phyloP scores from a whole-genome alignment of 257 asterid genomes.

The Anisodus tanguticus region DNA sequence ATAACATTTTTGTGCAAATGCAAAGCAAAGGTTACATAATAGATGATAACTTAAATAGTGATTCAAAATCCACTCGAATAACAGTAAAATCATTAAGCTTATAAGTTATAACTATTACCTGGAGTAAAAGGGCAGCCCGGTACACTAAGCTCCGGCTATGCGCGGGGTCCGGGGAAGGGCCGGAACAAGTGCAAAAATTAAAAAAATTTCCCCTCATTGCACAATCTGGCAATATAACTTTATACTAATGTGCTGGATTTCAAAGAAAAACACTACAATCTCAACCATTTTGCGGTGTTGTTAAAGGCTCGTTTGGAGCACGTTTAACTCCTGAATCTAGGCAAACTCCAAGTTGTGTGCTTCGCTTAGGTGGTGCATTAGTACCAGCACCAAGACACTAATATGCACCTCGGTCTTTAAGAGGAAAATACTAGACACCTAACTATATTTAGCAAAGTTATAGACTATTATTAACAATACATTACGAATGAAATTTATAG shows the following conservation, averaged over 20 bases:
- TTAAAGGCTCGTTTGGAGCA: neutral
- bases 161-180: no score
- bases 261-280: neutral
- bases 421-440: neutral
- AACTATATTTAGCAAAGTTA: neutral
- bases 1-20: neutral
- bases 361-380: slow-evolving; percentile 1
- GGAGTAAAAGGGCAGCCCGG: neutral
- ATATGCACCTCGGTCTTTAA: neutral
- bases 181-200: no score
- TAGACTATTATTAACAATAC: neutral
- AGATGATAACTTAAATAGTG: neutral
- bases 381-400: neutral
- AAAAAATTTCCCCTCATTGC: neutral
- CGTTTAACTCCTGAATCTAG: neutral
- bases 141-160: no score
- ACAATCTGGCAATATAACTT: neutral
- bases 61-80: slow-evolving; percentile 10
- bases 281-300: neutral
- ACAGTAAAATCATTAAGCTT: neutral
- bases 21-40: neutral
- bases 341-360: neutral
- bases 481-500: slow-evolving; percentile 14
- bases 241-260: neutral
- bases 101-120: neutral